Conservation (phyloP, 2,329 filamentous ascomycete species). For the Monosporascus sp. region DNA sequence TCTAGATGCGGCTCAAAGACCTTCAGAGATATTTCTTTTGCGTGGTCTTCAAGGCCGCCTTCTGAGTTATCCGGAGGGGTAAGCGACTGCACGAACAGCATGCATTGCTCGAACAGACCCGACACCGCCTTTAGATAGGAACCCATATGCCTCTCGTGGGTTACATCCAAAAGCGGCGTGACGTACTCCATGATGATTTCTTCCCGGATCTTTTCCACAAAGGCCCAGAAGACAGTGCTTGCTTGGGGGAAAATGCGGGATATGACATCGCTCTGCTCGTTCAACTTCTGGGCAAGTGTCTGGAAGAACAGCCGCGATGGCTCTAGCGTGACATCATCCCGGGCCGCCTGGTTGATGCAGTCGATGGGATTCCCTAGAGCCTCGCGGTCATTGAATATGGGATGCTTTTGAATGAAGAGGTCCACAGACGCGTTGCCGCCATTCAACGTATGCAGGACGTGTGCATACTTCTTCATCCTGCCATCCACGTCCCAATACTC, state of each 20-base stretch:
- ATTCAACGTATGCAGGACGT: constrained; percentile 77
- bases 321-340: constrained; percentile 67
- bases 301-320: constrained; percentile 81
- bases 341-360: constrained; percentile 65
- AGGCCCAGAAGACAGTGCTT: constrained; percentile 65
- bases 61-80: constrained; percentile 59
- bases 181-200: constrained; percentile 84
- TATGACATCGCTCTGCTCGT: constrained; percentile 77
- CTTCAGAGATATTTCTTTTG: constrained; percentile 61
- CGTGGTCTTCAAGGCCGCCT: constrained; percentile 56
- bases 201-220: constrained; percentile 77
- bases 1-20: constrained; percentile 93
- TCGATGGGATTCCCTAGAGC: constrained; percentile 70
- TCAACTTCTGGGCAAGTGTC: constrained; percentile 65
- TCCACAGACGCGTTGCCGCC: constrained; percentile 75
- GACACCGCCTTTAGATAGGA: constrained; percentile 83
- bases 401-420: constrained; percentile 83
- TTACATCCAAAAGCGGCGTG: constrained; percentile 79
- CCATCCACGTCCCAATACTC: constrained; percentile 84
- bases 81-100: constrained; percentile 70
- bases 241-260: constrained; percentile 74
- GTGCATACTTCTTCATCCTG: constrained; percentile 81
- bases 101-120: constrained; percentile 78
- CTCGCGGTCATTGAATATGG: constrained; percentile 69
- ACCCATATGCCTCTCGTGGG: constrained; percentile 68